Evolutionary conservation across 2,329 filamentous ascomycete species (phyloP).

Genomic region (Tolypocladium paradoxum): DNA sequence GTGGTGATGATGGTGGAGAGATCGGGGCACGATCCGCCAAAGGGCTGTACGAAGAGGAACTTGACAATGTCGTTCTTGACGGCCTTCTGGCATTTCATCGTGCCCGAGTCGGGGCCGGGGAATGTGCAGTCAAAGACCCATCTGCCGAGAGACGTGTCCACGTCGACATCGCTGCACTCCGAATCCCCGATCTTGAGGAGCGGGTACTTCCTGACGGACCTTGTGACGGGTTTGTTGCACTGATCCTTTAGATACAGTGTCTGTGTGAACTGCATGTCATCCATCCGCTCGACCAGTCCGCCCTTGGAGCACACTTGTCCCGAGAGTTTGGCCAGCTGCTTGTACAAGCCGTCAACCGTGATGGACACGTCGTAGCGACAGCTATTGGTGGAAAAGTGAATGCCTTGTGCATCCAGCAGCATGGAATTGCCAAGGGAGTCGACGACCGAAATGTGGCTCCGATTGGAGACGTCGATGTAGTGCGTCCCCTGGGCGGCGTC

Average conservation of each 20-base stretch:
- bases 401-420: constrained; percentile 18
- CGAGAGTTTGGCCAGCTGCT: constrained; percentile 20
- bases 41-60: constrained; percentile 22
- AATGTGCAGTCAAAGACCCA: constrained; percentile 27
- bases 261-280: constrained; percentile 20
- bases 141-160: constrained; percentile 15
- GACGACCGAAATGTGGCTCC: constrained; percentile 18
- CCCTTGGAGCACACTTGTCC: constrained; percentile 18
- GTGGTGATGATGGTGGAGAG: constrained; percentile 23
- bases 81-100: constrained; percentile 18
- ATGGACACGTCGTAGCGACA: constrained; percentile 23
- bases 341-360: constrained; percentile 19
- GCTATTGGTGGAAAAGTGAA: constrained; percentile 22
- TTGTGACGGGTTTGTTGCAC: constrained; percentile 18
- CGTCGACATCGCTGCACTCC: constrained; percentile 16
- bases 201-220: constrained; percentile 16
- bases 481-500: constrained; percentile 16
- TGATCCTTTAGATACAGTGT: constrained; percentile 23
- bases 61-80: constrained; percentile 21
- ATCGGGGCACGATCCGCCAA: constrained; percentile 23
- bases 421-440: constrained; percentile 20
- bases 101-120: constrained; percentile 18
- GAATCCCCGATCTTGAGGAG: constrained; percentile 20
- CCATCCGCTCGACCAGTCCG: constrained; percentile 10
- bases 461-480: constrained; percentile 23